These are phyloP conservation scores for Coniochaeta hoffmannii DNA, from an alignment of 2,329 filamentous ascomycete species.

Conservation along the genomic window DNA sequence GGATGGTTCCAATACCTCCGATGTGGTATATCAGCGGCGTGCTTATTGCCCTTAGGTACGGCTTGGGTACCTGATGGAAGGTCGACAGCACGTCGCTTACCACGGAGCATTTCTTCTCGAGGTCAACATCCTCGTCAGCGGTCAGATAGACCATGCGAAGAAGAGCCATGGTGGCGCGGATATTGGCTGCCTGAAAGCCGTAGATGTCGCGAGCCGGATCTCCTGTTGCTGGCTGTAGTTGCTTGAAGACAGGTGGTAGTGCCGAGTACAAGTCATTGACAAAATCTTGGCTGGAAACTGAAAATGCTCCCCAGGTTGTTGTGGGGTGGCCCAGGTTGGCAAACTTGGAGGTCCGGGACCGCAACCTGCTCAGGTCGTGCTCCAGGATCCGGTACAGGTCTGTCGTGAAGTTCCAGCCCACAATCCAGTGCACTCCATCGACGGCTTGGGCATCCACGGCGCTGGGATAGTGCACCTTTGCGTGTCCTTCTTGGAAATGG, in stretches of 20 bases:
- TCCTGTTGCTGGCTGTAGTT: slow-evolving; percentile 17
- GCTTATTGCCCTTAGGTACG: slow-evolving; percentile 22
- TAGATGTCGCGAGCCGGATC: slow-evolving; percentile 21
- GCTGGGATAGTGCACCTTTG: slow-evolving; percentile 37
- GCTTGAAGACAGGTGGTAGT: slow-evolving; percentile 20
- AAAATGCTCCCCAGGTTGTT: background rate
- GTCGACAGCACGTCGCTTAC: slow-evolving; percentile 21
- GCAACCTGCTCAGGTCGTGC: slow-evolving; percentile 30
- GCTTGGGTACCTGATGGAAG: slow-evolving; percentile 18
- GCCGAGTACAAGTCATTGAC: slow-evolving; percentile 7
- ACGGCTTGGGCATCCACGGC: slow-evolving; percentile 32
- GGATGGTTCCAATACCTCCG: slow-evolving; percentile 24
- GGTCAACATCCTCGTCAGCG: slow-evolving; percentile 16
- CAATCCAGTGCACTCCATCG: slow-evolving; percentile 4
- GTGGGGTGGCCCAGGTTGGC: background rate
- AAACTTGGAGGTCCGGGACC: slow-evolving; percentile 4
- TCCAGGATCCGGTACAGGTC: slow-evolving; percentile 44
- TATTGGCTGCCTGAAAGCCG: slow-evolving; percentile 28
- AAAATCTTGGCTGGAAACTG: slow-evolving; percentile 6
- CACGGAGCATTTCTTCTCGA: slow-evolving; percentile 22
- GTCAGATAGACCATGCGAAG: slow-evolving; percentile 23
- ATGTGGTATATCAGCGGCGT: slow-evolving; percentile 25
- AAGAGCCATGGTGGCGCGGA: slow-evolving; percentile 24
- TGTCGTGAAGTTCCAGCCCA: slow-evolving; percentile 22
- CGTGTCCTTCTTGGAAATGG: slow-evolving; percentile 35